Conservation (phyloP, 768 basidiomycete species). For the Naganishia vishniacii region DNA sequence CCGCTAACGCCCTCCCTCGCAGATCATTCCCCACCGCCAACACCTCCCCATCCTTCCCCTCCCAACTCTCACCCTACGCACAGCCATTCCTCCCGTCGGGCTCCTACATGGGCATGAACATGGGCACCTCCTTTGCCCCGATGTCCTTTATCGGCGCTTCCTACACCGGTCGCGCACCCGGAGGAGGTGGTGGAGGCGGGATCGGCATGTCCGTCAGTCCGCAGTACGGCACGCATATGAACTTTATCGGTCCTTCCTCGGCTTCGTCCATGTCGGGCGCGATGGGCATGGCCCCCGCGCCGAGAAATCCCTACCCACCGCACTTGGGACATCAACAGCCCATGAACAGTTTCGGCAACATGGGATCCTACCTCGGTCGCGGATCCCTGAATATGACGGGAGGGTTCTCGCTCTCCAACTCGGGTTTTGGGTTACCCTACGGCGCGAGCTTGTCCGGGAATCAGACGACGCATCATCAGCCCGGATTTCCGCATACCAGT, state of each 20-base stretch:
- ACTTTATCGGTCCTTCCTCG: background rate
- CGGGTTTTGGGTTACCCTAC: conserved; percentile 1
- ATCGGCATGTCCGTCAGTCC: conserved; percentile 27
- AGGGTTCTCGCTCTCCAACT: background rate
- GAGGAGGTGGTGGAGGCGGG: background rate
- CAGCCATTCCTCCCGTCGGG: conserved; percentile 30
- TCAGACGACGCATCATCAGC: background rate
- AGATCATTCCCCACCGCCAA: conserved; percentile 3
- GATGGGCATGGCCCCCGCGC: conserved; percentile 5
- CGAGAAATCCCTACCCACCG: background rate
- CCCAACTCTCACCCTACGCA: conserved; percentile 37
- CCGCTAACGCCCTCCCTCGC: background rate
- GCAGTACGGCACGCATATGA: conserved; percentile 9
- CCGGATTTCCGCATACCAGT: background rate
- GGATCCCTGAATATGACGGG: background rate
- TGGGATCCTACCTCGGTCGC: conserved; percentile 19
- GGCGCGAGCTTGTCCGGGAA: background rate
- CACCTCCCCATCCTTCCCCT: conserved; percentile 24
- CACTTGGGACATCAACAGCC: background rate
- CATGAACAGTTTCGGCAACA: conserved; percentile 20
- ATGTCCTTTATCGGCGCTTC: conserved; percentile 5
- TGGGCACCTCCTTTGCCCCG: conserved; percentile 9
- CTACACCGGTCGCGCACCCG: background rate
- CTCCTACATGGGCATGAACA: conserved; percentile 21
- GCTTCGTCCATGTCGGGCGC: background rate